Conservation (phyloP, 495 filamentous ascomycete species). For the Halenospora varia region DNA sequence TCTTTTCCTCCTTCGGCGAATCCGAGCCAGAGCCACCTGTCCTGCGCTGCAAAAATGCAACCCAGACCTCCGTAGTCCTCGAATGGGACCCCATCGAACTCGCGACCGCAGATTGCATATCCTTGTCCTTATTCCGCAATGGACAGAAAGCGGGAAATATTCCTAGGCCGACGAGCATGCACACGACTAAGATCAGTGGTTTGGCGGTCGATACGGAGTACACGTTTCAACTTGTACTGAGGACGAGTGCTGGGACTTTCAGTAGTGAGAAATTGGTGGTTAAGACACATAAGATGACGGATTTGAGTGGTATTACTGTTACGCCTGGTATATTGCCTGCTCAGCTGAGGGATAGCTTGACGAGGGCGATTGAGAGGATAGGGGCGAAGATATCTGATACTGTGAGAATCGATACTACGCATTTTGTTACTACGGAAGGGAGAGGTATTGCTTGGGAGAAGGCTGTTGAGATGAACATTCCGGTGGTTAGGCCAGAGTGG, state of each 20-base stretch:
- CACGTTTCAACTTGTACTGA: conserved; percentile 86
- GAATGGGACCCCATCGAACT: conserved; percentile 97
- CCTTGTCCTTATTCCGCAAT: conserved; percentile 88
- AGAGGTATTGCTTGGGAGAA: conserved; percentile 88
- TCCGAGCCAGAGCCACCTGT: conserved; percentile 72
- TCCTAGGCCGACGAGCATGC: conserved; percentile 76
- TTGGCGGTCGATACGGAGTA: conserved; percentile 94
- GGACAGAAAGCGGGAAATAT: conserved; percentile 93
- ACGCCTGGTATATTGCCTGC: conserved; percentile 83
- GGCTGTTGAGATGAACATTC: conserved; percentile 96
- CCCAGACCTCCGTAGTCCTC: conserved; percentile 93
- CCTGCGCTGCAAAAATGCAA: conserved; percentile 89
- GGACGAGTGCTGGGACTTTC: conserved; percentile 86
- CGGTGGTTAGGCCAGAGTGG: conserved; percentile 97
- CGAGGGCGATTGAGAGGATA: conserved; percentile 75
- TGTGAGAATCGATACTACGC: conserved; percentile 95
- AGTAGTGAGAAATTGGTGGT: conserved; percentile 79
- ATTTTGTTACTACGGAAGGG: conserved; percentile 98
- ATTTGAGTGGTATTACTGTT: conserved; percentile 92
- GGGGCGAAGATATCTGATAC: conserved; percentile 88
- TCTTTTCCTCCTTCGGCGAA: conserved; percentile 81
- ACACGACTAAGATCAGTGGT: conserved; percentile 95
- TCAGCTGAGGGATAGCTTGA: conserved; percentile 67
- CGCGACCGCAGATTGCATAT: conserved; percentile 85
- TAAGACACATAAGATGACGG: conserved; percentile 97